Conservation (phyloP, 345 rosid species). For the Citrus inodora region DNA sequence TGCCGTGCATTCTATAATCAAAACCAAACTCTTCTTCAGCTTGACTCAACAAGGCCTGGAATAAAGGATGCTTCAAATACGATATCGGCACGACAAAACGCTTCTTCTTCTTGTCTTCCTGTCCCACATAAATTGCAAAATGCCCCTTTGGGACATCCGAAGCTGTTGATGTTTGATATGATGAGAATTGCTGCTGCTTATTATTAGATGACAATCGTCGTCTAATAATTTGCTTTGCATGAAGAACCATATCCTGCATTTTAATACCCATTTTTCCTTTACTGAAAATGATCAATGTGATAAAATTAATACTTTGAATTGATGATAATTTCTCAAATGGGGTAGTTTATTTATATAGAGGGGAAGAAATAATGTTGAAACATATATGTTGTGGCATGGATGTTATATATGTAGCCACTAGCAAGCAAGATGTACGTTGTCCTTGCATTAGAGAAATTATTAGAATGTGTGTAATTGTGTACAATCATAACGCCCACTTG, state of each 20-base stretch:
- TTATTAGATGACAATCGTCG: background rate
- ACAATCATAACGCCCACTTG: background rate
- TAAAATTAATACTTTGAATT: too few relatives aligned
- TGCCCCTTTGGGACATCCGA: constrained; percentile 34
- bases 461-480: background rate
- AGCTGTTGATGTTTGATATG: too few relatives aligned
- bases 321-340: too few relatives aligned
- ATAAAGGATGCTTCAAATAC: constrained; percentile 27
- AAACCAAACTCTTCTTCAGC: constrained; percentile 40
- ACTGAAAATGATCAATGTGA: background rate
- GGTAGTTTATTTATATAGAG: too few relatives aligned
- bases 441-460: background rate
- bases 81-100: constrained; percentile 33
- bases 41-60: constrained; percentile 16
- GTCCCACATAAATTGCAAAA: constrained; percentile 41
- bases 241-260: constrained; percentile 7
- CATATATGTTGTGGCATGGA: too few relatives aligned
- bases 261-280: background rate
- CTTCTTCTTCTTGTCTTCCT: constrained; percentile 22
- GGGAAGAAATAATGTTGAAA: too few relatives aligned
- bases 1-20: constrained; percentile 35
- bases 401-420: too few relatives aligned
- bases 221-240: background rate
- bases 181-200: background rate
- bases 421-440: background rate